phyloP scores from a whole-genome alignment of 805 yeast species.

The Candida palmyrensis region DNA sequence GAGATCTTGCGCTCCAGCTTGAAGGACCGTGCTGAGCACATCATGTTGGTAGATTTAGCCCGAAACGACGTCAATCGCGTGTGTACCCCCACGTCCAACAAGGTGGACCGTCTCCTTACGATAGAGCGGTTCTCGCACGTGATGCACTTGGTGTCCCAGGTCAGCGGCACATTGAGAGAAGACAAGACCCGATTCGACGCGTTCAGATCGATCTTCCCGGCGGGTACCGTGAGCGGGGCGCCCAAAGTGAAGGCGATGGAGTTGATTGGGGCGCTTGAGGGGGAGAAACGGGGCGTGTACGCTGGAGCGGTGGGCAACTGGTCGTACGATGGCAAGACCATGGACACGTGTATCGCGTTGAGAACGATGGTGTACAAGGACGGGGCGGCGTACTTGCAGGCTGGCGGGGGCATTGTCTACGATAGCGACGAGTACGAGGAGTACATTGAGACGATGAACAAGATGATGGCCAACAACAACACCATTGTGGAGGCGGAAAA shows the following conservation, averaged over 20 bases:
- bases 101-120: slow-evolving; percentile 81
- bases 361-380: slow-evolving; percentile 96
- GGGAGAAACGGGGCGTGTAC: slow-evolving; percentile 91
- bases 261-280: slow-evolving; percentile 81
- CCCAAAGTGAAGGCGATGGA: slow-evolving; percentile 98
- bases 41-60: slow-evolving; percentile 97
- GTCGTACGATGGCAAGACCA: slow-evolving; percentile 90
- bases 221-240: slow-evolving; percentile 98
- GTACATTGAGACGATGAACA: slow-evolving; percentile 93
- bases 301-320: slow-evolving; percentile 99
- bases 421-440: slow-evolving; percentile 96
- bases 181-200: slow-evolving; percentile 94
- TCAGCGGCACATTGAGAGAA: slow-evolving; percentile 79
- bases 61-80: slow-evolving; percentile 93
- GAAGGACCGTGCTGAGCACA: slow-evolving; percentile 97
- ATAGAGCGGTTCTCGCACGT: slow-evolving; percentile 96
- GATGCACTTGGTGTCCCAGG: slow-evolving; percentile 93
- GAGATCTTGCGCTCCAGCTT: slow-evolving; percentile 63
- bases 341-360: slow-evolving; percentile 97
- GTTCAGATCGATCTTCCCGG: slow-evolving; percentile 96
- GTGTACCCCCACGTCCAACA: slow-evolving; percentile 81
- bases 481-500: slow-evolving; percentile 92
- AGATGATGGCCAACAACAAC: slow-evolving; percentile 88
- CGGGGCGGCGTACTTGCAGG: slow-evolving; percentile 88
- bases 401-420: slow-evolving; percentile 97